Evolutionary conservation across 306 rosid species (phyloP).

Genomic region (Carpinus fangiana): DNA sequence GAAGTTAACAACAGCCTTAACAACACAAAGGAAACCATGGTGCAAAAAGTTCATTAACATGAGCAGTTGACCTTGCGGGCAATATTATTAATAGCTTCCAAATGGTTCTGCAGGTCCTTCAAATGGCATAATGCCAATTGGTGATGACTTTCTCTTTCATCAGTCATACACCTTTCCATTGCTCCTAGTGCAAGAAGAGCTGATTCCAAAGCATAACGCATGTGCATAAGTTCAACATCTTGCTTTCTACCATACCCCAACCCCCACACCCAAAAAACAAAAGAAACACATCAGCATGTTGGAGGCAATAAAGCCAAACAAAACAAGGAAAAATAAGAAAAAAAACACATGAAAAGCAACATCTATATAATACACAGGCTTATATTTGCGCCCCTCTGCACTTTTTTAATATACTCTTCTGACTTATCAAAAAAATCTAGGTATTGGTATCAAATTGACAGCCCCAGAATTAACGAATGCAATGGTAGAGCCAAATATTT

Average conservation of each 20-base stretch:
- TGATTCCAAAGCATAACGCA: conserved; percentile 95
- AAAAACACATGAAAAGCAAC: neutral
- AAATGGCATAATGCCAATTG: conserved; percentile 64
- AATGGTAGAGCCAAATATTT: neutral
- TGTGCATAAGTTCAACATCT: conserved; percentile 95
- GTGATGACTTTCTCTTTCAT: conserved; percentile 51
- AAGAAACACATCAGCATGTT: conserved; percentile 29
- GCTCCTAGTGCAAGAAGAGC: conserved; percentile 82
- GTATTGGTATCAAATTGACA: neutral
- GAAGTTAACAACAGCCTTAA: conserved; percentile 32
- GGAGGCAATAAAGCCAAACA: conserved; percentile 10
- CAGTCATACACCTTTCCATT: conserved; percentile 61
- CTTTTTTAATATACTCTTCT: too few relatives aligned
- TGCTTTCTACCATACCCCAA: conserved; percentile 53
- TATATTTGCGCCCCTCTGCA: too few relatives aligned
- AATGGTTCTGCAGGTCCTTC: conserved; percentile 79
- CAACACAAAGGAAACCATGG: conserved; percentile 29
- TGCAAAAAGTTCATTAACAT: conserved; percentile 26
- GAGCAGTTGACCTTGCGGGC: conserved; percentile 78
- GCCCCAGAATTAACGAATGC: neutral
- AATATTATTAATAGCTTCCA: conserved; percentile 76
- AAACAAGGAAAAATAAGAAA: neutral
- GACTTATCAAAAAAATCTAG: too few relatives aligned
- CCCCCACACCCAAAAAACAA: conserved; percentile 26
- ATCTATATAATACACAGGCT: neutral